Conservation (phyloP, 495 filamentous ascomycete species). For the Penicillium dipodomyicola region DNA sequence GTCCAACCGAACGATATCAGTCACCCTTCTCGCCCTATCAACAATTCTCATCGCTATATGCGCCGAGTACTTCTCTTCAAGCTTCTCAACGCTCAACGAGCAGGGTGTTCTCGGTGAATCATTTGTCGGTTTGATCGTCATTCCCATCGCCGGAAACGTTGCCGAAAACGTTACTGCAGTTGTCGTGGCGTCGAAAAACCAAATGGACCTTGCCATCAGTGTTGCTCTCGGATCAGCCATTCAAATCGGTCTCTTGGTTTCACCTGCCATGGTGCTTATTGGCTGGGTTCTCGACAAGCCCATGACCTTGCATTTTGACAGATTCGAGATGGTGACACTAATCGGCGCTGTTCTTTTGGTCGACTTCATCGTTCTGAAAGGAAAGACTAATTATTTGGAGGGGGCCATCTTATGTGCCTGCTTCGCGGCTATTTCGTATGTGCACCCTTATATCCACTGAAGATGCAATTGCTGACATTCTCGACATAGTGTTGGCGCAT, state of each 20-base stretch:
- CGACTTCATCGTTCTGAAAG: conserved; percentile 76
- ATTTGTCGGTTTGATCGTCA: conserved; percentile 30
- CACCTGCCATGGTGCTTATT: conserved; percentile 59
- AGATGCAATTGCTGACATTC: not conserved
- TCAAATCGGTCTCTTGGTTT: conserved; percentile 37
- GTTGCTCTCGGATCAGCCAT: conserved; percentile 27
- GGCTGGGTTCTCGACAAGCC: conserved; percentile 61
- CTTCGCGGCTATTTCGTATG: conserved; percentile 22
- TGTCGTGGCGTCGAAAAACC: conserved; percentile 22
- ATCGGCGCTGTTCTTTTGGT: conserved; percentile 72
- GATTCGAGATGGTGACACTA: conserved; percentile 74
- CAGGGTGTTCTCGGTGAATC: conserved; percentile 15
- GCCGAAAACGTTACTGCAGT: conserved; percentile 27
- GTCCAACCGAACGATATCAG: conserved; percentile 5
- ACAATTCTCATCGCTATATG: conserved; percentile 31
- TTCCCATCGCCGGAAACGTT: conserved; percentile 30
- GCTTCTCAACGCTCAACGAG: conserved; percentile 22
- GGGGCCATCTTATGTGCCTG: conserved; percentile 65
- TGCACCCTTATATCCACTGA: not conserved
- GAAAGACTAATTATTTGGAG: conserved; percentile 74
- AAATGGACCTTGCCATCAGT: conserved; percentile 28
- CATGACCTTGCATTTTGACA: conserved; percentile 76
- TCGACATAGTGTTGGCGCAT: conserved; percentile 2
- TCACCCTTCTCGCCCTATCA: conserved; percentile 16
- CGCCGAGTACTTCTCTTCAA: conserved; percentile 28